Evolutionary conservation across 352 stramenopile genomes (phyloP), one percentile per base, ranked within the genome.

Genomic region (Globisporangium cylindrosporum): DNA sequence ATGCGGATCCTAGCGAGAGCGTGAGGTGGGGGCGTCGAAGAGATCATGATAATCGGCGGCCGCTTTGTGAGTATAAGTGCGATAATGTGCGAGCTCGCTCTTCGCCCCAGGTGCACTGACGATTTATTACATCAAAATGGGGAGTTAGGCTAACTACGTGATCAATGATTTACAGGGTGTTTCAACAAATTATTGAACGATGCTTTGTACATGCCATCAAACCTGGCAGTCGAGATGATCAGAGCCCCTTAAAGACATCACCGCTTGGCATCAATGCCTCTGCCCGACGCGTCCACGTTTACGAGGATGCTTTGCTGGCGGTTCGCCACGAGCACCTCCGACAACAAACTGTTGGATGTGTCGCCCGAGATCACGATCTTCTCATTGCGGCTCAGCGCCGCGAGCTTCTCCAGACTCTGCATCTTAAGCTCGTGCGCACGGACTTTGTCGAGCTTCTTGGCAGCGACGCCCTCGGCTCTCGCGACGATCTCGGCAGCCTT

Each of bases 291-390:
- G 8, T 76, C 76, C 29, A 84, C 25, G 55, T 85, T 88, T 7
- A 90, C 62, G 56, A 89, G 73, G 2, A 90, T 56, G 38, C 78
- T 84, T 48, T 67, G 72, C 61, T 90, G 77, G 25, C 75, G 78
- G 62, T 90, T 84, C 10, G 79, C 79, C 20, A 88, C 77, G 62
- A 89, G 71, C 63, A 89, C 73, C 66, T 90, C 81, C 7, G 81
- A 75, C 10, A 89, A 62, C 29, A 88, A 51, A 64, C 73, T 86
- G 61, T 82, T 84, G 22, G 73, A 79, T 7, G 72, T 74, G n/a
- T 84, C 78, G 57, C 80, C 80, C 15, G 76, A 79, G 29, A 89
- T 70, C 9, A 89, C 76, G 7, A 70, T 75, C 34, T 82, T 68
- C 15, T 77, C 58, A 61, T 88, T 88, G n/a, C 64, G 70, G 15